Base-by-base conservation (phyloP, 306 rosid genomes). In the Trifolium dubium region DNA sequence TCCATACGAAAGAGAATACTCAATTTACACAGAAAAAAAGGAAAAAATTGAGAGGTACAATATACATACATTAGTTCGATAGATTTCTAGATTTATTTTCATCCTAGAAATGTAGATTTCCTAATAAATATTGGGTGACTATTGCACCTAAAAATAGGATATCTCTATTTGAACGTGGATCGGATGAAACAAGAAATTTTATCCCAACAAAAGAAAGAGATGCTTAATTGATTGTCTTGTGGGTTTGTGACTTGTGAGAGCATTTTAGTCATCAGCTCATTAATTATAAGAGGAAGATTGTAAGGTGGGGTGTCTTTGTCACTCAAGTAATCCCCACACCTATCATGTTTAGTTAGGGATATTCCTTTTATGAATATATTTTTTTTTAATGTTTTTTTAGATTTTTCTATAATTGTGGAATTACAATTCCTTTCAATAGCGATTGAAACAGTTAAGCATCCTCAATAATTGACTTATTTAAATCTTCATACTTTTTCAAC, bases 231-330 rank as follows among this genome's bases (percentile, higher is more conserved):
- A 62, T 80, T 77, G 74, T 58, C 59, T 30, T 46, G 17, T 54
- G 74, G 68, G 7, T 32, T 34, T 69, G 18, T 69, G 49, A 68
- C 17, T 34, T 69, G 18, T 69, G 49, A 68, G 19, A 53, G 7
- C 28, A 13, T 40, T 29, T 15, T 73, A 18, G 62, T 49, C 35
- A 31, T 31, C 67, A 74, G 55, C 53, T 68, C 75, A 69, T 77
- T 78, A 50, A 69, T 74, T 58, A 30, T 80, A 72, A 43, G 40
- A 61, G 31, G 1, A 79, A 47, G 71, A 51, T 53, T 39, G 59
- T 58, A 50, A 58, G 88, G 79, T 84, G 63, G 37, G 78, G 60
- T 84, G 88, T 84, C 85, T 59, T 74, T 43, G 61, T 84, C 83
- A 77, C 44, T 14, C 72, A 81, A 69, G 72, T 69, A 77, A 69